Conservation (phyloP, 306 rosid genomes). For the Pterocarpus santalinus region DNA sequence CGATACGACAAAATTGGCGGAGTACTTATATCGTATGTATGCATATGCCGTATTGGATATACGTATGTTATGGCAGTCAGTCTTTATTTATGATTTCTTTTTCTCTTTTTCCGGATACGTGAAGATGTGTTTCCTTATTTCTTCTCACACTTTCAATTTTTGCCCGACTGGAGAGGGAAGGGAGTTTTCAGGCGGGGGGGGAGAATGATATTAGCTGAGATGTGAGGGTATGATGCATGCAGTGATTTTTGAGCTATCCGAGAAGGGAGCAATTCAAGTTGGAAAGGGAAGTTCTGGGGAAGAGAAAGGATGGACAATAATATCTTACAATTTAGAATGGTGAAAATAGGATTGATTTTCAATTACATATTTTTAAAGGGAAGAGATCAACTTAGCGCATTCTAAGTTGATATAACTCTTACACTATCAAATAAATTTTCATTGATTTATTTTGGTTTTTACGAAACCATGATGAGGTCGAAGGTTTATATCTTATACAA, state of each 20-base stretch:
- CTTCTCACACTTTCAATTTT: background rate
- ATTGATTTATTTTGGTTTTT: too few relatives aligned
- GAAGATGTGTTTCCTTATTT: background rate
- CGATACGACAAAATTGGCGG: background rate
- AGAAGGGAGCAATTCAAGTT: background rate
- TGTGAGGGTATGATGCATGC: background rate
- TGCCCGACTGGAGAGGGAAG: background rate
- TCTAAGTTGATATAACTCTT: too few relatives aligned
- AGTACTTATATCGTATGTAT: background rate
- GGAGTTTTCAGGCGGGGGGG: background rate
- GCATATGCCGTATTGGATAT: background rate
- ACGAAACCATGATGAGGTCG: too few relatives aligned
- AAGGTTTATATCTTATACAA: too few relatives aligned
- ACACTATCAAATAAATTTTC: too few relatives aligned
- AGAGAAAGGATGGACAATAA: background rate
- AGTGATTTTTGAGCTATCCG: background rate
- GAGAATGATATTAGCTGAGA: too few relatives aligned
- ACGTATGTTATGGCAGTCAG: background rate
- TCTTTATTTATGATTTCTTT: background rate
- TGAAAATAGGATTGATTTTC: constrained; percentile 11
- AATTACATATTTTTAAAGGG: background rate
- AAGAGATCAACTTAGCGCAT: too few relatives aligned
- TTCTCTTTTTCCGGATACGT: background rate
- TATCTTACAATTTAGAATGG: constrained; percentile 3
- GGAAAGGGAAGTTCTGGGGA: constrained; percentile 18